phyloP scores from a whole-genome alignment of 164 flowering plant genomes.

The Cinnamomum chago region DNA sequence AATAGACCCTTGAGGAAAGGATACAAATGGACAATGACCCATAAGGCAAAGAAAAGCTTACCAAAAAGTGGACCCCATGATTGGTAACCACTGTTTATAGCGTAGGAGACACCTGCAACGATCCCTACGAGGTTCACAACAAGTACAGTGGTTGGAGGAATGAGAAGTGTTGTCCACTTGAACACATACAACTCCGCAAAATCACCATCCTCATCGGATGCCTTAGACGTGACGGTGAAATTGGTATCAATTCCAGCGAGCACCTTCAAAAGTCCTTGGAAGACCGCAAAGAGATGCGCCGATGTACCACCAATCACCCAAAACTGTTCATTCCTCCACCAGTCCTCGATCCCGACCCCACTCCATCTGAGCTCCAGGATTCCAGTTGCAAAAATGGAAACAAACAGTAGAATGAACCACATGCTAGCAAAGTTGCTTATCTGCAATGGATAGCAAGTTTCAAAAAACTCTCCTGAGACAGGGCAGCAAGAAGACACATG shows the following conservation, averaged over 20 bases:
- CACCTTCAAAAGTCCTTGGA: slow-evolving; percentile 91
- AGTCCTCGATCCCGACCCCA: slow-evolving; percentile 85
- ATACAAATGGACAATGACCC: slow-evolving; percentile 90
- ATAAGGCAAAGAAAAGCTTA: slow-evolving; percentile 83
- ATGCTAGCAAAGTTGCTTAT: slow-evolving; percentile 90
- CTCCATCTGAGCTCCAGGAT: slow-evolving; percentile 93
- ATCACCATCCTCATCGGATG: slow-evolving; percentile 90
- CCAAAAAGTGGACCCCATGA: slow-evolving; percentile 98
- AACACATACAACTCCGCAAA: slow-evolving; percentile 86
- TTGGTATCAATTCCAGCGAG: slow-evolving; percentile 95
- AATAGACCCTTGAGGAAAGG: slow-evolving; percentile 93
- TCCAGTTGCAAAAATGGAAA: slow-evolving; percentile 79
- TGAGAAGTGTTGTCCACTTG: slow-evolving; percentile 93
- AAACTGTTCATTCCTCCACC: slow-evolving; percentile 99
- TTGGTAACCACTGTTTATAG: slow-evolving; percentile 91
- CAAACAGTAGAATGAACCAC: slow-evolving; percentile 86
- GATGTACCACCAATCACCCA: slow-evolving; percentile 99
- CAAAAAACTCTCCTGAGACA: too few species aligned
- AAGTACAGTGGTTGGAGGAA: slow-evolving; percentile 91
- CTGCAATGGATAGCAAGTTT: slow-evolving; percentile 35
- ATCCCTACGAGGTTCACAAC: slow-evolving; percentile 82
- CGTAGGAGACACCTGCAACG: slow-evolving; percentile 92
- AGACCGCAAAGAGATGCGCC: slow-evolving; percentile 92
- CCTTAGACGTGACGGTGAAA: slow-evolving; percentile 96
- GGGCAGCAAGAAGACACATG: too few species aligned